phyloP scores from a whole-genome alignment of 805 yeast species.

The Lipomyces sp. region DNA sequence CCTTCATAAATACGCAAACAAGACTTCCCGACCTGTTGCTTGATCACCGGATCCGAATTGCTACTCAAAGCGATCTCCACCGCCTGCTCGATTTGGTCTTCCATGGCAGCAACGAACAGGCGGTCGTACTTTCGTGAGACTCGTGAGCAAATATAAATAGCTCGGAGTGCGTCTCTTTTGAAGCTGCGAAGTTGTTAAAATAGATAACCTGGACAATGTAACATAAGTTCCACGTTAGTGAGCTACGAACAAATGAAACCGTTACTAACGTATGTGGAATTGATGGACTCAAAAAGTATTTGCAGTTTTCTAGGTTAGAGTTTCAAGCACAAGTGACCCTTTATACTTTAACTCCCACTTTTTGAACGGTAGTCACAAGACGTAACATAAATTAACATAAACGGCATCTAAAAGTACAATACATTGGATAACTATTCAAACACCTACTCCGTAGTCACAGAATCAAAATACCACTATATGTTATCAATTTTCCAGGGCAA shows the following conservation, averaged over 20 bases:
- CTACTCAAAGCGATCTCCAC: constrained; percentile 81
- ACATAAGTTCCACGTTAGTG: background rate
- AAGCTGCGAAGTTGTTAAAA: background rate
- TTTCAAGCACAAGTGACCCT: too few relatives aligned
- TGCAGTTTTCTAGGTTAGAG: too few relatives aligned
- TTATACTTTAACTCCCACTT: too few relatives aligned
- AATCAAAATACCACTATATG: background rate
- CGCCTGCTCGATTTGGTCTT: constrained; percentile 80
- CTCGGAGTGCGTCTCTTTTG: background rate
- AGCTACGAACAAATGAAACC: background rate
- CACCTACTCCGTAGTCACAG: background rate
- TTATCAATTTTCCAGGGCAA: constrained; percentile 27
- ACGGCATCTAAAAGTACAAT: constrained; percentile 4
- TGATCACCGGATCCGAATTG: constrained; percentile 62
- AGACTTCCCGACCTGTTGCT: constrained; percentile 55
- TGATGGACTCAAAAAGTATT: too few relatives aligned
- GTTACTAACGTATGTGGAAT: too few relatives aligned
- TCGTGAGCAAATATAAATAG: background rate
- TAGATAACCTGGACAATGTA: background rate
- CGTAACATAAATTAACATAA: background rate
- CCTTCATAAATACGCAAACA: background rate
- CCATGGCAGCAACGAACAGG: constrained; percentile 41
- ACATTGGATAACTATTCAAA: background rate
- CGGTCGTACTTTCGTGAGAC: constrained; percentile 13
- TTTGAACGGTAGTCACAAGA: too few relatives aligned